Percentiles rank a stretch among this genome's conserved stretches.
These are phyloP conservation scores for Candida krabiensis DNA, from an alignment of 805 yeast genomes.

Conservation along the genomic window DNA sequence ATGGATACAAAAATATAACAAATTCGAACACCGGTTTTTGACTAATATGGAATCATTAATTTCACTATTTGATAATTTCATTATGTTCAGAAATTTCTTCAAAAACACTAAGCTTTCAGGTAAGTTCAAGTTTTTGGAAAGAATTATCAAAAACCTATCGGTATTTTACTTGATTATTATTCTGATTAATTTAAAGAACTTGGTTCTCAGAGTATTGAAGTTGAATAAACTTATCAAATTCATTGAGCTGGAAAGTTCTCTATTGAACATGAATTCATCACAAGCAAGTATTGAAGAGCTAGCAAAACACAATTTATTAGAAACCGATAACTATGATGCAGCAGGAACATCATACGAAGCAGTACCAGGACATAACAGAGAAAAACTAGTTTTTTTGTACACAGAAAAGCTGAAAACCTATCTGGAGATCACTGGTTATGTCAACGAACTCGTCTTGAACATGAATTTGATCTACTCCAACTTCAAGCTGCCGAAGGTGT, in stretches of 20 bases:
- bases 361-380: slow-evolving; percentile 9
- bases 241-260: slow-evolving; percentile 23
- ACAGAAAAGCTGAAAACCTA: slow-evolving; percentile 25
- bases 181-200: slow-evolving; percentile 27
- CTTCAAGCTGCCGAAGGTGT: slow-evolving; percentile 21
- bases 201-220: slow-evolving; percentile 20
- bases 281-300: slow-evolving; percentile 1
- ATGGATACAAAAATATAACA: slow-evolving; percentile 16
- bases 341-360: background rate
- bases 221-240: slow-evolving; percentile 22
- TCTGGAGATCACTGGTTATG: slow-evolving; percentile 30
- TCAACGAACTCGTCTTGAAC: slow-evolving; percentile 31
- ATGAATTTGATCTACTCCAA: slow-evolving; percentile 24
- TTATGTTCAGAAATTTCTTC: slow-evolving; percentile 29
- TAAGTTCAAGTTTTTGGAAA: slow-evolving; percentile 14
- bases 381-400: slow-evolving; percentile 21
- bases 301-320: background rate
- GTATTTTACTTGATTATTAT: slow-evolving; percentile 31
- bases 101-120: slow-evolving; percentile 10
- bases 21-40: slow-evolving; percentile 20
- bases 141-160: slow-evolving; percentile 23
- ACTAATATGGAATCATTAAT: slow-evolving; percentile 23
- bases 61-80: slow-evolving; percentile 29
- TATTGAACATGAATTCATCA: slow-evolving; percentile 11
- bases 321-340: slow-evolving; percentile 3